Base-by-base conservation (phyloP, 2,329 filamentous ascomycete species). In the Cordyceps pruinosa region DNA sequence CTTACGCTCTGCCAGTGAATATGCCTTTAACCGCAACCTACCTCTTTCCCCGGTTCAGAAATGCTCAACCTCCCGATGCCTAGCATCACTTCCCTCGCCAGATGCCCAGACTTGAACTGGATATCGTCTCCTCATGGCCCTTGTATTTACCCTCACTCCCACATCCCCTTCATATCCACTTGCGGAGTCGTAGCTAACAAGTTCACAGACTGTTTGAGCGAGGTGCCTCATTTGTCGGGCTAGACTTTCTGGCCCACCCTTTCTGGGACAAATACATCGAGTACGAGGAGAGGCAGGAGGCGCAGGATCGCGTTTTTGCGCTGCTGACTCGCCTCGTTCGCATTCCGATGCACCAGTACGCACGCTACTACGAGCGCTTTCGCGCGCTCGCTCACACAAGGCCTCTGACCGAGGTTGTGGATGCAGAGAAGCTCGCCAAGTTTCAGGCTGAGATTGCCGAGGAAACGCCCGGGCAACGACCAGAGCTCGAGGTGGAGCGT, bases 231-330 rank as follows among this genome's bases (percentile, higher is more conserved):
- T 87, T 83, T 65, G 91, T 96, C 41, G 94, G 94, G 17, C 81
- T 97, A 19, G 94, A 99, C 73, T 99, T 96, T 69, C 80, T 96
- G 30, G 88, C 92, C 2, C 91, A 97, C 69, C 91, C 91, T 1
- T 97, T 99, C 75, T 99, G 94, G 94, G 94, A 99, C 72, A 97
- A 96, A 74, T 99, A 96, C 68, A 84, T 99, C 62, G 94, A 97
- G 69, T 97, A 95, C 66, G 94, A 97, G 70, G 92, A 97, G 70
- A 88, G 92, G 2, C 79, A 93, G 60, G 91, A 96, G 66, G 85
- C 88, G 0, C 83, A 87, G 15, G 89, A 95, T 61, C 90, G 85
- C 66, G 89, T 97, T 56, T 96, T 95, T 65, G 84, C 83, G 41
- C 90, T 99, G 57, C 80, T 96, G 53, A 80, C 81, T 60, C 89